Conservation (phyloP, 345 rosid genomes). For the Populus tremula region DNA sequence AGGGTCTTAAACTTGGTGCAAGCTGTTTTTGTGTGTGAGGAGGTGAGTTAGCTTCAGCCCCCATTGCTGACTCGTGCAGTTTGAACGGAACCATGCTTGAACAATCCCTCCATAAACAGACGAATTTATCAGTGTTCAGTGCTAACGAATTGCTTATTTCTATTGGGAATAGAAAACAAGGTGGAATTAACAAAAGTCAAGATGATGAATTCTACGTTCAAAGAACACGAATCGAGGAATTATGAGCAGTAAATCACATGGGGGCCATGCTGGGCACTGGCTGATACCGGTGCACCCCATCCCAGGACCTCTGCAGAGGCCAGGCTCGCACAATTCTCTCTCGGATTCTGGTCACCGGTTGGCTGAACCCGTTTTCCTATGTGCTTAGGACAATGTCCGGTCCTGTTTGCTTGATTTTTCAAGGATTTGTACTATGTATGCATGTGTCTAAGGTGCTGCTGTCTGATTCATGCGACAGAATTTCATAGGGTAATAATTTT, state of each 20-base stretch:
- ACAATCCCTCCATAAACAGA: neutral
- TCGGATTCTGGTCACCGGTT: conserved; percentile 15
- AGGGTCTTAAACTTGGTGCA: conserved; percentile 1
- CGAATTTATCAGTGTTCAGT: neutral
- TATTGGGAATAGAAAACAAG: neutral
- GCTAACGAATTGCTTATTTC: neutral
- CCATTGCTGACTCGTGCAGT: conserved; percentile 15
- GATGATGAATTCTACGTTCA: conserved; percentile 42
- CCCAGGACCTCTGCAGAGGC: conserved; percentile 1
- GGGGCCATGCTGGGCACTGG: conserved; percentile 33
- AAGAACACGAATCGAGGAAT: conserved; percentile 47
- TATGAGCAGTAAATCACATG: conserved; percentile 60
- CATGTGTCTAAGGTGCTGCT: conserved; percentile 12
- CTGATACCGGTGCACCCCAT: conserved; percentile 17
- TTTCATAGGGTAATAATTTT: conserved; percentile 5
- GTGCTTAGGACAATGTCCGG: conserved; percentile 5
- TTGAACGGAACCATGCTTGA: too few species aligned
- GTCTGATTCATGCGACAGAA: conserved; percentile 20
- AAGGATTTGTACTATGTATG: conserved; percentile 1
- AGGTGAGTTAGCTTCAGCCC: conserved; percentile 8
- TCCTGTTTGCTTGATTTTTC: conserved; percentile 17
- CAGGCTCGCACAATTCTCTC: neutral
- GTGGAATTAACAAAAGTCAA: conserved; percentile 40
- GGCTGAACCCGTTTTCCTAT: neutral
- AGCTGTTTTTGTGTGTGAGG: neutral